Base-by-base conservation (phyloP, 768 basidiomycete genomes). In the Termitomyces heimii region DNA sequence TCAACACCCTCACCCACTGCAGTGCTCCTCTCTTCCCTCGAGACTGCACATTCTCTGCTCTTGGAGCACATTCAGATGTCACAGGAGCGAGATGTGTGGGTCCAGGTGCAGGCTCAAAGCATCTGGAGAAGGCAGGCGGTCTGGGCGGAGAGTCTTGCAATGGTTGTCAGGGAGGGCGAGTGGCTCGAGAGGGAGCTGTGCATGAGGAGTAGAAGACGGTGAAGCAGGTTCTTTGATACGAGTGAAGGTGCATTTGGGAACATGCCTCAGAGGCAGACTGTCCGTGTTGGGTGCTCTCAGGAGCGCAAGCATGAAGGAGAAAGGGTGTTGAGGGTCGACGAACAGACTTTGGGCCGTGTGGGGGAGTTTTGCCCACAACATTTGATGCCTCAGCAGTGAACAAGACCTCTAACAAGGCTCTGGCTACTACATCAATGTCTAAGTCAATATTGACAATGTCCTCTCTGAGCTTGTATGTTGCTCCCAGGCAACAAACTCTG, bases 81-180 rank as follows among this genome's bases (percentile, higher is more conserved):
- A 5, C 76, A 77, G 55, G 86, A 88, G 56, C 78, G 95, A n/a
- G 95, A 97, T 60, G 79, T 81, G 49, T 97, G 88, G 81, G 94
- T 84, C 76, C 78, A 77, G 55, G 71, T 76, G 31, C 81, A 84
- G 62, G 73, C 94, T 10, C 79, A 79, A 60, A 79, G 81, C 26
- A 89, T 93, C 66, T 75, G 78, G 48, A 75, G 79, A 62, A 76
- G 85, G 26, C 84, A 85, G 65, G 73, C 67, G 12, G 75, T 94
- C 26, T 98, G 95, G 95, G 94, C 96, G 71, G 88, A 93, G 72
- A 95, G 90, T 68, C 70, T 98, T 65, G 84, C 87, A 54, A 82
- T 83, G 2, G 93, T 95, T 8, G 94, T 94, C 1, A 78, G 80
- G 55, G 92, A 96, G 68, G 93, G 94, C 16, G 92, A 92, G 65